Base-by-base conservation (phyloP, 352 stramenopile species). In the Plasmopara muralis region DNA sequence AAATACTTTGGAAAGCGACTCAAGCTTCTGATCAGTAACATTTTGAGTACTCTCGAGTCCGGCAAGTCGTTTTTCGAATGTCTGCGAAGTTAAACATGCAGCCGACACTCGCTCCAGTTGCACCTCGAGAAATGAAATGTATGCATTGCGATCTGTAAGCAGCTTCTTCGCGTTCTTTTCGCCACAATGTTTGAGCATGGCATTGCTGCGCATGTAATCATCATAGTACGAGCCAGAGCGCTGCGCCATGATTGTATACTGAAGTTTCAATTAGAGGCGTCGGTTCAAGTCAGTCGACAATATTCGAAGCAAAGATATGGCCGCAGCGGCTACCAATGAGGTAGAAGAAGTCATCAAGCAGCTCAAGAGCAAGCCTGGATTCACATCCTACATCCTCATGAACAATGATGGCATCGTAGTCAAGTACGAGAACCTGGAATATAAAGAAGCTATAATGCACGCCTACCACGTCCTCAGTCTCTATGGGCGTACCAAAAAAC, bases 371-470 rank as follows among this genome's bases (percentile, higher is more conserved):
- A 95, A 94, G 66, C 64, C 79, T 14, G 89, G 86, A 46, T 96
- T 97, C 60, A 75, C 74, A 50, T 79, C 78, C 43, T 97, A 96
- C 64, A 74, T 96, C 37, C 74, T 97, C 60, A 93, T 95, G 77
- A 97, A 91, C 76, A 96, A 96, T 57, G 87, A 97, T 57, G 88
- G 88, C 50, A 96, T 97, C 55, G 83, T 97, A 12, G 88, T 97
- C 71, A 91, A 94, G 69, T 93, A 90, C 70, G 85, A 96, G 60
- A 89, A 96, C 62, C 76, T 96, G 57, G 71, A 90, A 57, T 95
- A 96, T 71, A 83, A 93, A 51, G 81, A 83, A 56, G 87, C 87
- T n/a, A 80, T 95, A 48, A 94, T 96, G 70, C 81, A 96, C 60
- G 82, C 87, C 43, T 90, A 96, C 70, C 87, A 95, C 69, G 88